Evolutionary conservation across 2,329 filamentous ascomycete genomes (phyloP).

Genomic region (Fusarium hostae): DNA sequence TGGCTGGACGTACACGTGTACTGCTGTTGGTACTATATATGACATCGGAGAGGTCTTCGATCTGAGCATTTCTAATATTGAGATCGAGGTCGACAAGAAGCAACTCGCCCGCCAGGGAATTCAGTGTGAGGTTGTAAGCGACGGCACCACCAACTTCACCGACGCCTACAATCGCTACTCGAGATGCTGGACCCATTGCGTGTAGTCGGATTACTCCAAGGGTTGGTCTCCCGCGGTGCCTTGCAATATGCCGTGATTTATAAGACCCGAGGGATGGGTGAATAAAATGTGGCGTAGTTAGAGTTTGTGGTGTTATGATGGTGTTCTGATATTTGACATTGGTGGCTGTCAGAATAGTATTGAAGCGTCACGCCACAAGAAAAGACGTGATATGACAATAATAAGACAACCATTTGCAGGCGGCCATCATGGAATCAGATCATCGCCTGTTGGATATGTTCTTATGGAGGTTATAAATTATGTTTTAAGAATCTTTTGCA

Average conservation of each 20-base stretch:
- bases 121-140: conserved; percentile 62
- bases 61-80: conserved; percentile 59
- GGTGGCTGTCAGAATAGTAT: background rate
- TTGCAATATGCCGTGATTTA: background rate
- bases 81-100: conserved; percentile 64
- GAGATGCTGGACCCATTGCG: background rate
- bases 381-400: background rate
- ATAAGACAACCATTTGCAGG: background rate
- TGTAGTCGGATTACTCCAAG: no score
- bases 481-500: background rate
- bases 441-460: background rate
- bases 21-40: conserved; percentile 56
- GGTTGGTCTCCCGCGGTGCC: background rate
- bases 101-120: conserved; percentile 61
- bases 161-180: conserved; percentile 60
- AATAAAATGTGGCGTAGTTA: background rate
- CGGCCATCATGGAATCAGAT: background rate
- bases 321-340: background rate
- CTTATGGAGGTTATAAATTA: background rate
- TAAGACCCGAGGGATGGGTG: background rate
- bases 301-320: background rate
- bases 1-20: conserved; percentile 57
- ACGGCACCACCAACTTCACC: conserved; percentile 63
- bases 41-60: conserved; percentile 63
- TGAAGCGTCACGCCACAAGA: background rate